Conservation (phyloP, 192 early-diverging fungal genomes). For the Allomyces arbusculus region DNA sequence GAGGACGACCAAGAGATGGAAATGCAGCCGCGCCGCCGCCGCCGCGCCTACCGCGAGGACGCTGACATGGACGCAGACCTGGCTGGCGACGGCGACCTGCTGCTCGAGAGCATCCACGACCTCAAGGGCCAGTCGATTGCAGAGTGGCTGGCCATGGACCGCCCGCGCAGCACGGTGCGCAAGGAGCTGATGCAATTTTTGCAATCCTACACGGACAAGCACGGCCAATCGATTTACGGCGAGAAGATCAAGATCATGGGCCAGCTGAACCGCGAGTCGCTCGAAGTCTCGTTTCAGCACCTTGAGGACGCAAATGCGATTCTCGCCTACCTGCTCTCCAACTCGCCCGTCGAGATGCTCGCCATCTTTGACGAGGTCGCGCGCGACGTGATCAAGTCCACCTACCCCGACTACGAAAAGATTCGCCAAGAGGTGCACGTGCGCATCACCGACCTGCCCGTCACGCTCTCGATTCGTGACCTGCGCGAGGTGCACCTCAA, state of each 20-base stretch:
- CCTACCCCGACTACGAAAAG: constrained; percentile 74
- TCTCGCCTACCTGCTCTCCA: constrained; percentile 73
- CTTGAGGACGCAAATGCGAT: constrained; percentile 56
- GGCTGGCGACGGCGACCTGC: constrained; percentile 30
- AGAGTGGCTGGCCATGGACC: constrained; percentile 73
- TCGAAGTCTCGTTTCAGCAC: constrained; percentile 74
- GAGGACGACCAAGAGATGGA: constrained; percentile 22
- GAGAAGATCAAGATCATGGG: constrained; percentile 75
- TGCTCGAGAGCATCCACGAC: constrained; percentile 58
- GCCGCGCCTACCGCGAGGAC: constrained; percentile 21
- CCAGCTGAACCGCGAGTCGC: constrained; percentile 61
- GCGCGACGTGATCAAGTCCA: constrained; percentile 65
- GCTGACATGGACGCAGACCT: constrained; percentile 37
- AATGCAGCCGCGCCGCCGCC: constrained; percentile 22
- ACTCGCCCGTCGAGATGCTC: constrained; percentile 71
- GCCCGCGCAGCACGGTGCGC: constrained; percentile 58
- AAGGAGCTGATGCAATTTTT: constrained; percentile 79
- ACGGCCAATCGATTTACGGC: constrained; percentile 81
- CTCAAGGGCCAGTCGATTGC: constrained; percentile 58
- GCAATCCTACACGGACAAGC: constrained; percentile 59
- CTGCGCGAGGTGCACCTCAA: constrained; percentile 82
- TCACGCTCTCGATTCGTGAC: constrained; percentile 66
- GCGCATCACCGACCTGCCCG: constrained; percentile 71
- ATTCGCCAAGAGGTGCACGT: constrained; percentile 89
- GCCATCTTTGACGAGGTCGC: constrained; percentile 85